Evolutionary conservation across 768 basidiomycete genomes (phyloP), one percentile per base, ranked within the genome.

Genomic region (Boletus sp.): DNA sequence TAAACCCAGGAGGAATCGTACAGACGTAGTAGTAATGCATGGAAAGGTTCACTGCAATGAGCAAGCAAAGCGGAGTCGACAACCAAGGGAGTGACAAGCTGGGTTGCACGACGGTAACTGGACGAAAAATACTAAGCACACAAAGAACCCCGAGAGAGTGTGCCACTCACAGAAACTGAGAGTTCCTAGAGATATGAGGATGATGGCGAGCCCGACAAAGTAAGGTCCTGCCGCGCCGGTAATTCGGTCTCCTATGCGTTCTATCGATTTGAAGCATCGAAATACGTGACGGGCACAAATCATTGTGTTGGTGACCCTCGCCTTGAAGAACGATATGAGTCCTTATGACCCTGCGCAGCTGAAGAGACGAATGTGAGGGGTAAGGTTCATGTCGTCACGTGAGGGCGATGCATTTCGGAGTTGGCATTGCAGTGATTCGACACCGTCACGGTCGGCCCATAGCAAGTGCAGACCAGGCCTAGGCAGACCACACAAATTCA

Each of bases 141-240:
- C 12, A 17, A 40, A 49, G 9, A 14, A n/a, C 42, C 36, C 15
- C 12, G 14, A 35, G 28, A 35, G 7, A 14, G 15, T 47, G 33
- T 48, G 36, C 24, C 32, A 83, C 89, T 73, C 67, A 95, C 94
- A 92, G 70, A 96, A 98, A 61, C 83, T 86, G 48, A 92, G 58
- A 0, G 83, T 77, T 45, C 93, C 94, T 1, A 78, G 64, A 11
- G 78, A 73, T 15, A 94, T 85, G 29, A 98, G 79, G 7, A 85
- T 65, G 53, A 88, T 77, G 5, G 93, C 95, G n/a, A 96, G 76
- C 1, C 75, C 80, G 39, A 98, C 84, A 69, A 98, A 98, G 66
- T 89, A 83, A 0, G 94, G 96, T 0, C 96, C 96, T 32, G 92
- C 94, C 51, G 90, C 89, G 52, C 94, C 93, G 0, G 93, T 97